Conservation (phyloP, 1,139 yeast species). For the Saccharomyces hybrid region DNA sequence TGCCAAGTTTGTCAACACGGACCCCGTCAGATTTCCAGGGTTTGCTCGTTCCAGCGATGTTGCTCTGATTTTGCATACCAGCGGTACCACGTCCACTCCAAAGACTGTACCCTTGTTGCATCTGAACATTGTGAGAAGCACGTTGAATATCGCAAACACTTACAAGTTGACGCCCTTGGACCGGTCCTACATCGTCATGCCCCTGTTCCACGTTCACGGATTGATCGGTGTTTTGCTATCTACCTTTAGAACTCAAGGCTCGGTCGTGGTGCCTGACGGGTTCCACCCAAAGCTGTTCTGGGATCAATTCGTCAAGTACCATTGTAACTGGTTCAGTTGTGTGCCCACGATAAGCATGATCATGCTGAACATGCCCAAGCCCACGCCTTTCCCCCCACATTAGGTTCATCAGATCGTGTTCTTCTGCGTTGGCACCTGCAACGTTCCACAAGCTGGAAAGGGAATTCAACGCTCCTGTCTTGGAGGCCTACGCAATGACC, state of each 20-base stretch:
- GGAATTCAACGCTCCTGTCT: slow-evolving; percentile 53
- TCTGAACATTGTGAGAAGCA: slow-evolving; percentile 50
- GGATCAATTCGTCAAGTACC: slow-evolving; percentile 42
- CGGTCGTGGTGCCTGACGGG: slow-evolving; percentile 48
- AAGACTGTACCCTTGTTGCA: slow-evolving; percentile 65
- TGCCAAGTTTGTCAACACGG: slow-evolving; percentile 30
- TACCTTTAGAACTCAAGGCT: slow-evolving; percentile 53
- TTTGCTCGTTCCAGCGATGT: slow-evolving; percentile 42
- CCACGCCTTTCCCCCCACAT: slow-evolving; percentile 47
- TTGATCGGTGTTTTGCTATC: slow-evolving; percentile 54
- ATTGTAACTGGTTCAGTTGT: slow-evolving; percentile 63
- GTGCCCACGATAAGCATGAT: slow-evolving; percentile 68
- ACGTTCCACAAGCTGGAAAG: slow-evolving; percentile 49
- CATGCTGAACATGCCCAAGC: slow-evolving; percentile 44
- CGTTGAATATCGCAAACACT: slow-evolving; percentile 48
- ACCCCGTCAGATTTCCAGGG: slow-evolving; percentile 34
- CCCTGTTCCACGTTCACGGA: slow-evolving; percentile 68
- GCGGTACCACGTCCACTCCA: slow-evolving; percentile 68
- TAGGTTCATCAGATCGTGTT: slow-evolving; percentile 61
- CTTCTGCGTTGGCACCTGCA: slow-evolving; percentile 58
- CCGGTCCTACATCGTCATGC: slow-evolving; percentile 59
- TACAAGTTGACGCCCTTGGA: slow-evolving; percentile 44
- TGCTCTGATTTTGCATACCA: slow-evolving; percentile 59
- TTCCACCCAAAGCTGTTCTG: slow-evolving; percentile 56
- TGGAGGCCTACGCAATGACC: slow-evolving; percentile 75